Evolutionary conservation across 306 rosid species (phyloP).

Genomic region (Trifolium fragiferum): DNA sequence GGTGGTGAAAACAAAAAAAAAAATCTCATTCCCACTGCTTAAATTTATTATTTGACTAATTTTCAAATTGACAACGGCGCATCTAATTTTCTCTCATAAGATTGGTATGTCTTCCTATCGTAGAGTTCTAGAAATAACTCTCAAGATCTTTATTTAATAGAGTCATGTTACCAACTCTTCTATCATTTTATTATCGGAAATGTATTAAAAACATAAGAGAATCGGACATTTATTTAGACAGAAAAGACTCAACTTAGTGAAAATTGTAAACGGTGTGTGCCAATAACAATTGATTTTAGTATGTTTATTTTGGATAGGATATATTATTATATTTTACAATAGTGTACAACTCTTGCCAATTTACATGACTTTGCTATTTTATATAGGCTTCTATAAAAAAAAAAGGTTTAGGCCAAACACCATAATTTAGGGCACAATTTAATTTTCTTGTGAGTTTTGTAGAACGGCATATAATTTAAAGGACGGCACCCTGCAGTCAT

Average conservation of each 20-base stretch:
- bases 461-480: neutral
- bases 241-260: no score
- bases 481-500: constrained; percentile 10
- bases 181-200: no score
- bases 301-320: no score
- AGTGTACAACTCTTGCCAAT: constrained; percentile 22
- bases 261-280: no score
- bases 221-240: no score
- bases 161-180: neutral
- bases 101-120: neutral
- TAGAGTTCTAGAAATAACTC: neutral
- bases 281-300: no score
- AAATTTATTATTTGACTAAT: neutral
- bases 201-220: no score
- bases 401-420: neutral
- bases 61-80: neutral
- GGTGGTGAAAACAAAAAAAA: no score
- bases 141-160: no score
- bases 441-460: neutral
- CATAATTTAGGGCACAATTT: neutral
- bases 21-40: no score
- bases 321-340: no score
- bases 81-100: neutral
- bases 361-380: constrained; percentile 17
- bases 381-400: neutral